phyloP scores from a whole-genome alignment of 1,284 basidiomycete species.

The Ustilago esculenta region DNA sequence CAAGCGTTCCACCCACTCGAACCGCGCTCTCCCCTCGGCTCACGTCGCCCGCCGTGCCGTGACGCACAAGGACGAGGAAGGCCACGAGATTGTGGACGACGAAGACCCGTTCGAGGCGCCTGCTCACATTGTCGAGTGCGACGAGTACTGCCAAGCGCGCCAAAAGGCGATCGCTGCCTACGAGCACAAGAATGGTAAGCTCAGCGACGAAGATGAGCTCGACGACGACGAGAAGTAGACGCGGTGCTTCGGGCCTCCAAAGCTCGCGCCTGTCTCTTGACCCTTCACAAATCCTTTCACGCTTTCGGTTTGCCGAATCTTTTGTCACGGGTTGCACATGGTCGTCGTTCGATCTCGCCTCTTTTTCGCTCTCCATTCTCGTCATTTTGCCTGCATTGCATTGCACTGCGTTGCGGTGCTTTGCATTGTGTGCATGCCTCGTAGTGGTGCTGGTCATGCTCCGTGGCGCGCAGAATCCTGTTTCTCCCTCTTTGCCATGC shows the following conservation, averaged over 20 bases:
- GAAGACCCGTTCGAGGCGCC: slow-evolving; percentile 36
- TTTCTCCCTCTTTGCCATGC: slow-evolving; percentile 2
- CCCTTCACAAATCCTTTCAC: neutral
- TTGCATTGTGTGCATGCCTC: slow-evolving; percentile 15
- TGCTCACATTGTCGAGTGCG: slow-evolving; percentile 41
- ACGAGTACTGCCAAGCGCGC: slow-evolving; percentile 42
- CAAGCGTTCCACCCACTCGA: slow-evolving; percentile 44
- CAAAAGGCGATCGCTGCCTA: slow-evolving; percentile 34
- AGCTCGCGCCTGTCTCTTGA: too few species aligned
- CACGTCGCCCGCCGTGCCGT: slow-evolving; percentile 32
- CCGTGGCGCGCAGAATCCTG: slow-evolving; percentile 17
- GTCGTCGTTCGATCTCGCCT: slow-evolving; percentile 1
- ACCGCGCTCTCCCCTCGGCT: slow-evolving; percentile 41
- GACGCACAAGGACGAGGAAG: slow-evolving; percentile 48
- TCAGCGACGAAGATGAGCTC: slow-evolving; percentile 38
- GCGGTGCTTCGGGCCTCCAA: too few species aligned
- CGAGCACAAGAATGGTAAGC: slow-evolving; percentile 32
- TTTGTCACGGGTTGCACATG: slow-evolving; percentile 33
- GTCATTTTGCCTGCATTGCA: slow-evolving; percentile 3
- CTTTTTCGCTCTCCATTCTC: slow-evolving; percentile 5
- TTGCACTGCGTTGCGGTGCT: too few species aligned
- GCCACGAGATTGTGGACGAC: slow-evolving; percentile 44
- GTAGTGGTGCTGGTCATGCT: slow-evolving; percentile 35
- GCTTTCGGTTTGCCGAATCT: slow-evolving; percentile 1
- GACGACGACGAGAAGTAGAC: slow-evolving; percentile 32